A percentile compares a stretch with the other conserved stretches of the same genome.
Conservation (phyloP, 202 grass and related monocot genomes). For the Panicum virgatum region DNA sequence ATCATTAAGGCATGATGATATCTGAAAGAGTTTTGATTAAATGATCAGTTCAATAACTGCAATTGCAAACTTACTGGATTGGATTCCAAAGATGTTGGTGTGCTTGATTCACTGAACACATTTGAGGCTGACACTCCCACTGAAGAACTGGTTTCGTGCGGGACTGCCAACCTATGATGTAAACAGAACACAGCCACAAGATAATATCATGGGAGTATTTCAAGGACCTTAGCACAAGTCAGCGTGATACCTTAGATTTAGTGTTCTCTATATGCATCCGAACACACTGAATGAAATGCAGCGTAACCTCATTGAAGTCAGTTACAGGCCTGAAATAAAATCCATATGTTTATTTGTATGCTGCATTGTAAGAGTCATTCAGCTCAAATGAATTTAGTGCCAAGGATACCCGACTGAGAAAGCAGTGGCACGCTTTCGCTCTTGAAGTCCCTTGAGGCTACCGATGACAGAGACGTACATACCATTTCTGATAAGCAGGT, state of each 20-base stretch:
- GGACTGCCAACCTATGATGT: conserved; percentile 53
- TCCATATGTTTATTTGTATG: background rate
- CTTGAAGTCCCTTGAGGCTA: conserved; percentile 84
- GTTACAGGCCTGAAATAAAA: conserved; percentile 64
- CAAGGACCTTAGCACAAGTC: background rate
- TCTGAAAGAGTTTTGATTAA: conserved; percentile 1
- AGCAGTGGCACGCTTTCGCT: conserved; percentile 78
- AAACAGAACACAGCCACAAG: conserved; percentile 19
- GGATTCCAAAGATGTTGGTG: conserved; percentile 45
- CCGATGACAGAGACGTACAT: conserved; percentile 80
- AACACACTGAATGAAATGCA: conserved; percentile 95
- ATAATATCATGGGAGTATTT: background rate
- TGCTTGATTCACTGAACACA: conserved; percentile 44
- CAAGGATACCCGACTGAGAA: conserved; percentile 67
- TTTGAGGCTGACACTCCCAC: conserved; percentile 39
- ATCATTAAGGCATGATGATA: conserved; percentile 9
- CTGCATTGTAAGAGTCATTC: background rate
- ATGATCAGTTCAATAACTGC: background rate
- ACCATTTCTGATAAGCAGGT: conserved; percentile 63
- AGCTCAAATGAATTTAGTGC: conserved; percentile 7
- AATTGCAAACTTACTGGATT: conserved; percentile 41
- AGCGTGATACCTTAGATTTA: conserved; percentile 66
- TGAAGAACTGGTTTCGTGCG: conserved; percentile 37
- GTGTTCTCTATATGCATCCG: conserved; percentile 82
- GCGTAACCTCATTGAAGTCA: conserved; percentile 74